Conservation (phyloP, 352 stramenopile genomes). For the Lagenidium sp. region DNA sequence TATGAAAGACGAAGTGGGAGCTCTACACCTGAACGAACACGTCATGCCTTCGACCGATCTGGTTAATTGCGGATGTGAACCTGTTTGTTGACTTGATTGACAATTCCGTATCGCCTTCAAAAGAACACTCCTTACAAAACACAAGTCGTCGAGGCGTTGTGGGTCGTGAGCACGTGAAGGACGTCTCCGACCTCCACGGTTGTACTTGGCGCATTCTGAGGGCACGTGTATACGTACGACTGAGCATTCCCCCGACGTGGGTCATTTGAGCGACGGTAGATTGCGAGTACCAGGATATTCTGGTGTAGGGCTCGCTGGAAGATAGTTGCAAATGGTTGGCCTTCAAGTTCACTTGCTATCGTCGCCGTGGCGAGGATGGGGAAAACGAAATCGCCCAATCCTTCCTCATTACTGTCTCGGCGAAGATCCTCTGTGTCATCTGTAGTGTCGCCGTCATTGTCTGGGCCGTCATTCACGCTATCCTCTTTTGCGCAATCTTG, state of each 20-base stretch:
- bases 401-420: background rate
- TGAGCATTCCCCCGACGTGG: conserved; percentile 27
- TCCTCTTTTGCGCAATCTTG: conserved; percentile 1
- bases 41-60: too few species aligned
- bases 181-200: conserved; percentile 25
- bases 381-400: too few species aligned
- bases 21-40: too few species aligned
- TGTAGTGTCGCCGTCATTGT: background rate
- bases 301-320: conserved; percentile 29
- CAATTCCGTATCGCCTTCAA: too few species aligned
- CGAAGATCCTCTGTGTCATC: background rate
- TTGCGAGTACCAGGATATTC: conserved; percentile 30
- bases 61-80: too few species aligned
- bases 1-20: too few species aligned
- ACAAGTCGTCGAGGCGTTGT: conserved; percentile 11
- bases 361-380: conserved; percentile 24
- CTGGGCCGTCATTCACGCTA: background rate
- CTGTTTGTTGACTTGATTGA: too few species aligned
- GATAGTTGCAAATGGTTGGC: conserved; percentile 26
- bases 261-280: conserved; percentile 32
- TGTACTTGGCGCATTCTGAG: conserved; percentile 13
- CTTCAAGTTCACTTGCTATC: conserved; percentile 20
- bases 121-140: conserved; percentile 17
- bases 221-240: conserved; percentile 50
- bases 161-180: conserved; percentile 34